A percentile compares a stretch with the other conserved stretches of the same genome.
Evolutionary conservation across 352 stramenopile species (phyloP).

Genomic region (Pythium chondricola): DNA sequence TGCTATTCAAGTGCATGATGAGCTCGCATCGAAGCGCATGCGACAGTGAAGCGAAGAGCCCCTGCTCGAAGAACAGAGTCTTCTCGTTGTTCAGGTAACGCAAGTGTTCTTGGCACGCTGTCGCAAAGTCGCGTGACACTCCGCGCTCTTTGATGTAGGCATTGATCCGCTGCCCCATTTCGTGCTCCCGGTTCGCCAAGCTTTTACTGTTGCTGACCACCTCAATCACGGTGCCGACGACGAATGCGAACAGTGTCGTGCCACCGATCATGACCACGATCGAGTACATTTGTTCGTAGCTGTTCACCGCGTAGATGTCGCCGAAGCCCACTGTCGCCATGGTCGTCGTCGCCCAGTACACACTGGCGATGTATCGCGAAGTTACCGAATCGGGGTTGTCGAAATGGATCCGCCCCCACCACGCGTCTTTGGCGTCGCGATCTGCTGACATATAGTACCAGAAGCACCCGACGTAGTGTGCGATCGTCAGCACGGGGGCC

Average conservation of each 20-base stretch:
- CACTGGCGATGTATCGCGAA: constrained; percentile 74
- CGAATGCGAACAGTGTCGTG: constrained; percentile 77
- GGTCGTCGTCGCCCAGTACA: constrained; percentile 84
- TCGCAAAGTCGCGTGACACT: constrained; percentile 58
- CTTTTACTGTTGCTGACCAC: constrained; percentile 77
- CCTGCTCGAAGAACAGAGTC: constrained; percentile 58
- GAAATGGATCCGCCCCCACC: constrained; percentile 53
- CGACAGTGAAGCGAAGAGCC: constrained; percentile 56
- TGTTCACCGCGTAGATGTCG: constrained; percentile 72
- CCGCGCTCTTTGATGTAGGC: constrained; percentile 77
- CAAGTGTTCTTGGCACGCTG: constrained; percentile 70
- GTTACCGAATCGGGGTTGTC: constrained; percentile 42
- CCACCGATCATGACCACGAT: constrained; percentile 81
- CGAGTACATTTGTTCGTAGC: constrained; percentile 62
- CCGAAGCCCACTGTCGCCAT: constrained; percentile 87
- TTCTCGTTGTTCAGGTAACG: constrained; percentile 65
- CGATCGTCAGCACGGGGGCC: constrained; percentile 56
- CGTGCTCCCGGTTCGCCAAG: constrained; percentile 63
- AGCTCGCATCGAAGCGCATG: constrained; percentile 63
- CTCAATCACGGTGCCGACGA: constrained; percentile 77
- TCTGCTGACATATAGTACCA: constrained; percentile 79
- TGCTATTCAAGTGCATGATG: constrained; percentile 54
- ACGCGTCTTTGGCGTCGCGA: constrained; percentile 27
- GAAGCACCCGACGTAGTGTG: constrained; percentile 78
- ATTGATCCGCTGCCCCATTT: constrained; percentile 64